phyloP scores from a whole-genome alignment of 192 early-diverging fungal species.

The Entomortierella chlamydospora region DNA sequence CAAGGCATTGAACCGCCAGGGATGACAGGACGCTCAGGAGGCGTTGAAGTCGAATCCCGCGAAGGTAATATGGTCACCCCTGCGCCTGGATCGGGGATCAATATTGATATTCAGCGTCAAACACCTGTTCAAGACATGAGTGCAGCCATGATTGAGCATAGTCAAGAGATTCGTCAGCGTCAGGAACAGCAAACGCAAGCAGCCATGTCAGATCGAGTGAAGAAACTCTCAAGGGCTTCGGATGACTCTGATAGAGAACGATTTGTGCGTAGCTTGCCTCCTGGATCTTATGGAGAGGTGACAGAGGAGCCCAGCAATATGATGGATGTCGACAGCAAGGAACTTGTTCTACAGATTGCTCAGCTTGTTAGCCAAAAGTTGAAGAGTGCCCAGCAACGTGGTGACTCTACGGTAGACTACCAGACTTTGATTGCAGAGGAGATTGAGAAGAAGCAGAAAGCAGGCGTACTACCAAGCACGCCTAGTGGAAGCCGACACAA shows the following conservation, averaged over 20 bases:
- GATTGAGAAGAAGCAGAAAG: slow-evolving; percentile 38
- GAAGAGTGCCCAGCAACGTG: slow-evolving; percentile 33
- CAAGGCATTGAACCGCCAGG: slow-evolving; percentile 4
- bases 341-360: slow-evolving; percentile 49
- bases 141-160: slow-evolving; percentile 32
- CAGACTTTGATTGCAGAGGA: slow-evolving; percentile 45
- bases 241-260: slow-evolving; percentile 49
- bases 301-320: slow-evolving; percentile 40
- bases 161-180: slow-evolving; percentile 39
- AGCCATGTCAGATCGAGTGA: slow-evolving; percentile 44
- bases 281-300: slow-evolving; percentile 34
- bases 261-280: slow-evolving; percentile 48
- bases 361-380: slow-evolving; percentile 38
- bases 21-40: slow-evolving; percentile 26
- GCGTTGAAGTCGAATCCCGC: slow-evolving; percentile 11
- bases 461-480: slow-evolving; percentile 32
- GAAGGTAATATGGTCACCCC: slow-evolving; percentile 18
- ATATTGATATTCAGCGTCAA: slow-evolving; percentile 38
- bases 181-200: slow-evolving; percentile 42
- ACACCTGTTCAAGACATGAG: slow-evolving; percentile 42
- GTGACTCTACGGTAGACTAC: slow-evolving; percentile 31
- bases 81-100: background rate
- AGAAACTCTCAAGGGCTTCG: slow-evolving; percentile 45
- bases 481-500: slow-evolving; percentile 42
- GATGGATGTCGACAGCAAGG: slow-evolving; percentile 33